phyloP scores from a whole-genome alignment of 1,284 basidiomycete genomes.

The Stygiomarasmius scandens region DNA sequence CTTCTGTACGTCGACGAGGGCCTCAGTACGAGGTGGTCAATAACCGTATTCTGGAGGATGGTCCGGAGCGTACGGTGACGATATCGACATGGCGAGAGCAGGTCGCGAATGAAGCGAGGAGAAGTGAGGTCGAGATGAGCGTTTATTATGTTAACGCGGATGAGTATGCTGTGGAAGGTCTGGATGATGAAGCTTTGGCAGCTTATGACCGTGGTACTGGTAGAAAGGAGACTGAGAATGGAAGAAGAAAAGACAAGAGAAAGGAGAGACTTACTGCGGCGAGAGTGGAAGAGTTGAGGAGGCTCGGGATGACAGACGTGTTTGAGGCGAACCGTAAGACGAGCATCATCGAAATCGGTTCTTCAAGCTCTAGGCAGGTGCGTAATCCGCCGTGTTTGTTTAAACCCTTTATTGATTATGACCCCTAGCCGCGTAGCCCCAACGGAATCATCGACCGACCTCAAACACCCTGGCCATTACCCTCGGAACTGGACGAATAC shows the following conservation, averaged over 20 bases:
- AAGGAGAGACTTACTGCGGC: neutral
- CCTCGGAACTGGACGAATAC: neutral
- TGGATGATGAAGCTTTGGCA: constrained; percentile 15
- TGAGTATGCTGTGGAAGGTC: constrained; percentile 35
- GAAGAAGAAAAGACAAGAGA: constrained; percentile 7
- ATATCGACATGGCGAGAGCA: constrained; percentile 57
- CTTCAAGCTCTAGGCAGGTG: too few relatives aligned
- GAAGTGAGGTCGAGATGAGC: constrained; percentile 39
- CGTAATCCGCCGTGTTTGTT: neutral
- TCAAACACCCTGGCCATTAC: neutral
- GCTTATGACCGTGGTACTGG: neutral
- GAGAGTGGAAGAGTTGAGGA: neutral
- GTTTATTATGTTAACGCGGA: constrained; percentile 45
- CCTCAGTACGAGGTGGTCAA: constrained; percentile 40
- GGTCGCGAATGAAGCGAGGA: constrained; percentile 39
- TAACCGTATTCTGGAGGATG: constrained; percentile 44
- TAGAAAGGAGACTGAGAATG: neutral
- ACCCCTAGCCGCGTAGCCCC: too few relatives aligned
- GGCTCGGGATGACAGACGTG: too few relatives aligned
- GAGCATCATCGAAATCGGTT: too few relatives aligned
- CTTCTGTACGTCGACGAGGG: constrained; percentile 26
- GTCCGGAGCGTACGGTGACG: constrained; percentile 48
- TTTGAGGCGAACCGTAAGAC: neutral
- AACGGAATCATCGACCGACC: neutral
- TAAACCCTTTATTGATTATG: too few relatives aligned